Evolutionary conservation across 345 rosid genomes (phyloP), one percentile per base, ranked within the genome.

Genomic region (Erodium maritimum): DNA sequence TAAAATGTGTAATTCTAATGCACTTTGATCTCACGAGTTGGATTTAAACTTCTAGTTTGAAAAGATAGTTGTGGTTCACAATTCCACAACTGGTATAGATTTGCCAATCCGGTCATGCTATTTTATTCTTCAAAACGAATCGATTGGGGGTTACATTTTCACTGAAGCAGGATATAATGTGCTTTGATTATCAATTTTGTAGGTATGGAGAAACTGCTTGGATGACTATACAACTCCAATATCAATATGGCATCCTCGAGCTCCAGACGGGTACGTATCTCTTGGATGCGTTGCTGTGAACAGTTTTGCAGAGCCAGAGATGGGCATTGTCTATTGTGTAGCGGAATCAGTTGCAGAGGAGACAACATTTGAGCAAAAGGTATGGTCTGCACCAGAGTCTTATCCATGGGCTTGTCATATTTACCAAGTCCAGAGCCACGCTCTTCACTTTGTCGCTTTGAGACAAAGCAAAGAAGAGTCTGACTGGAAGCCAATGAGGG

Each of bases 121-220:
- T 29, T 29, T 29, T 29, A 11, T 11, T 11, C 5, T 29, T 29
- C n/a, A n/a, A n/a, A n/a, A n/a, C n/a, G n/a, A n/a, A n/a, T n/a
- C n/a, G n/a, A n/a, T n/a, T n/a, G n/a, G n/a, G n/a, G n/a, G n/a
- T 29, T 29, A 6, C 37, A 6, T 51, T 51, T 51, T 51, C 2
- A n/a, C 5, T 12, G 23, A 10, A 5, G 37, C 5, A 29, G 37
- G 37, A 29, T 29, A n/a, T n/a, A n/a, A 29, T 11, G 37, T 29
- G 9, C 9, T 29, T 1, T 23, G 46, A 24, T 3, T 20, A 6
- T 25, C 53, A n/a, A 11, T 29, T 1, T 29, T 66, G 60, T 79
- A 91, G 95, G 96, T 86, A 6, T 93, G 99, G 99, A 87, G 99
- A 72, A 89, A 89, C 74, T 93, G 95, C 66, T 29, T 55, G 56